Evolutionary conservation across 2,329 filamentous ascomycete species (phyloP), one percentile per base, ranked within the genome.

Genomic region (Pyrenophora seminiperda): DNA sequence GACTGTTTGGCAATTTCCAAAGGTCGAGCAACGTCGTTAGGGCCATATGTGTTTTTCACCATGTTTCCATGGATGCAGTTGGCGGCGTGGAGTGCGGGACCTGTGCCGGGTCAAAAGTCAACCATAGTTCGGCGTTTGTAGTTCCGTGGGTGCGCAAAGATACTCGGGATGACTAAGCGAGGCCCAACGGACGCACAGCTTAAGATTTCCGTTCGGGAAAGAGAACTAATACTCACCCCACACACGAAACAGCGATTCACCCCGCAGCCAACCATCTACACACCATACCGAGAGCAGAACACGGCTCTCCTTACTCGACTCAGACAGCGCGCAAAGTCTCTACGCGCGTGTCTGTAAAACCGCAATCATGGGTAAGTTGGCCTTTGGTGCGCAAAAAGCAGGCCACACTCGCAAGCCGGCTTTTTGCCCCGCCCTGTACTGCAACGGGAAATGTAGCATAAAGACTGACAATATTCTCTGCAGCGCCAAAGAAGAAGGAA

Each of bases 401-500:
- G 58, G 51, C 66, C 44, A 48, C 51, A 51, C 47, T 36, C 47
- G 47, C 41, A 52, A 60, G 55, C 52, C 58, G 56, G 58, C 58
- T 59, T 59, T 58, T 59, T 63, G 62, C 67, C 60, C 62, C 59
- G 59, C 65, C 48, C 53, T 47, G 55, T 49, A 46, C 57, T 44
- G 53, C 50, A 41, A 34, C 52, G 43, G 24, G 45, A 46, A 51
- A 40, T 38, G 32, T 33, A 36, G 22, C 53, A 64, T 56, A 7
- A 45, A 31, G 56, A 73, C 82, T 85, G 67, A 84, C 75, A 62
- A 55, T 63, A 45, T 54, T 44, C 47, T 22, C 40, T 73, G 54
- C 71, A 96, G 92, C 89, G 83, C 93, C 92, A 65, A 90, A 92
- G 76, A 95, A 95, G 81, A 89, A 91, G 81, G 88, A 96, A 79